Conservation (phyloP, 495 filamentous ascomycete species). For the Penicillium antarcticum region DNA sequence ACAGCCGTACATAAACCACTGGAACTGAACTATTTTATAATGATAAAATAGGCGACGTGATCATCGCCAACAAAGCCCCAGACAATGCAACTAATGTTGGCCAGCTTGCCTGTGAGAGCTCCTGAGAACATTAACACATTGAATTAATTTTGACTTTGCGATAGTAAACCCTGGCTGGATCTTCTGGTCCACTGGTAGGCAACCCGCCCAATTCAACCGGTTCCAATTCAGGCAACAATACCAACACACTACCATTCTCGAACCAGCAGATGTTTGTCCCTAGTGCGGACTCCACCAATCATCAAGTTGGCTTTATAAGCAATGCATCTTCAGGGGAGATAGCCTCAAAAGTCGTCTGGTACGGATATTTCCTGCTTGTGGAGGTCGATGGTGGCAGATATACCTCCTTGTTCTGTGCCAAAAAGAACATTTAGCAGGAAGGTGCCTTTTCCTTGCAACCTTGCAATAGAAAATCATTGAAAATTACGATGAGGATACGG, state of each 20-base stretch:
- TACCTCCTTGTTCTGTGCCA: slow-evolving; percentile 30
- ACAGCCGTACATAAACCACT: background rate
- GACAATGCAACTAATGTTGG: slow-evolving; percentile 3
- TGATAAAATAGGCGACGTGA: background rate
- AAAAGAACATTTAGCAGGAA: slow-evolving; percentile 1
- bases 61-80: slow-evolving; percentile 1
- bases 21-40: background rate
- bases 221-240: background rate
- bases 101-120: slow-evolving; percentile 4
- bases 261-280: slow-evolving; percentile 22
- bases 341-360: slow-evolving; percentile 29
- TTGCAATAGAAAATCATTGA: slow-evolving; percentile 6
- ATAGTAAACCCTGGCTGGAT: background rate
- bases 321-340: slow-evolving; percentile 8
- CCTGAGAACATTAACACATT: background rate
- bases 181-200: background rate
- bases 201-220: background rate
- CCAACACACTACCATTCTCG: slow-evolving; percentile 4
- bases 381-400: slow-evolving; percentile 19
- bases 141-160: background rate
- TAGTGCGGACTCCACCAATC: slow-evolving; percentile 9
- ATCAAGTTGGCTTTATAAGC: slow-evolving; percentile 6
- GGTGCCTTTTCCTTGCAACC: slow-evolving; percentile 1
- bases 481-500: slow-evolving; percentile 1
- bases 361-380: slow-evolving; percentile 13